Evolutionary conservation across 371 early-diverging fungal species (phyloP).

Genomic region (Neoconidiobolus thromboides): DNA sequence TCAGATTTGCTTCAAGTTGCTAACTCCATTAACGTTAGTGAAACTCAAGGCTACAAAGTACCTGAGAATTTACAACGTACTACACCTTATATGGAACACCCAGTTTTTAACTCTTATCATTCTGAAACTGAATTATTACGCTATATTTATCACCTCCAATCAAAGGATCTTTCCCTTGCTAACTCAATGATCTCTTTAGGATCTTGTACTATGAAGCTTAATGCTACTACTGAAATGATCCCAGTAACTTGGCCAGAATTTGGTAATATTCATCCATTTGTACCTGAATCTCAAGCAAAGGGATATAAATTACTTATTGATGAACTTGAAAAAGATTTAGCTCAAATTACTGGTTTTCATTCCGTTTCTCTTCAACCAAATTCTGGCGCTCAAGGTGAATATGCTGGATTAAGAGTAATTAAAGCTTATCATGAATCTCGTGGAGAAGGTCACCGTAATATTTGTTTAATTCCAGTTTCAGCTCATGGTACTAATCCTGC

Average conservation of each 20-base stretch:
- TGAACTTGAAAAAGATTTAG: constrained; percentile 72
- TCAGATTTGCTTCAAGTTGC: constrained; percentile 23
- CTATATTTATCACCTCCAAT: constrained; percentile 79
- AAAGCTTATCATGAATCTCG: constrained; percentile 70
- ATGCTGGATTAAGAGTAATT: constrained; percentile 85
- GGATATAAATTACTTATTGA: constrained; percentile 72
- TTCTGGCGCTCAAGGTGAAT: constrained; percentile 96
- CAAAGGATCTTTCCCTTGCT: constrained; percentile 86
- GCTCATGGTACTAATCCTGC: constrained; percentile 99
- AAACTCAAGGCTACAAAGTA: constrained; percentile 23
- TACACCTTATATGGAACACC: constrained; percentile 57
- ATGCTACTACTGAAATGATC: constrained; percentile 94
- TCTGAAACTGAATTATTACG: constrained; percentile 97
- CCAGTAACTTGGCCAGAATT: constrained; percentile 96
- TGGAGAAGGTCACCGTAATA: constrained; percentile 64
- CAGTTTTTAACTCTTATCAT: constrained; percentile 84
- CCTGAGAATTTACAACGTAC: constrained; percentile 51
- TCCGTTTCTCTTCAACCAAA: constrained; percentile 88
- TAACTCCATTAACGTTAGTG: constrained; percentile 18
- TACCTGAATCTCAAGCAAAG: constrained; percentile 72
- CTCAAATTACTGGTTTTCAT: constrained; percentile 84
- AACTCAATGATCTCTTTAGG: constrained; percentile 97
- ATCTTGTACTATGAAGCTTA: constrained; percentile 97
- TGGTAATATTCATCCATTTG: constrained; percentile 87
- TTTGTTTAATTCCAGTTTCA: constrained; percentile 91